Evolutionary conservation across 148 eudicot genomes (phyloP), one percentile per base, ranked within the genome.

Genomic region (Pharnaceum exiguum): DNA sequence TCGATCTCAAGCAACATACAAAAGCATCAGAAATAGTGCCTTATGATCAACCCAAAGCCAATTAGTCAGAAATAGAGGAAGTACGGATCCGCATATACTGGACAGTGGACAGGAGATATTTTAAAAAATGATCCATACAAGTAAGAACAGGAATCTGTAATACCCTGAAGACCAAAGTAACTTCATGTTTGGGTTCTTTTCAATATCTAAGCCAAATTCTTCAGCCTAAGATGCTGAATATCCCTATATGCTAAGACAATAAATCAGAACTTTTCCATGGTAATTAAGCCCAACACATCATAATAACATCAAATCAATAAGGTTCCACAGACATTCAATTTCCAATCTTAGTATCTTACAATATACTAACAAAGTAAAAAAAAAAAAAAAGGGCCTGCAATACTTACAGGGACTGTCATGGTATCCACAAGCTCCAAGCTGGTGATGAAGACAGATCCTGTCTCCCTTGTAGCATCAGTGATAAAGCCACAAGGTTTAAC

Each of bases 391-490:
- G 44, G 39, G 13, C n/a, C n/a, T 15, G 29, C 39, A 65, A 47
- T 30, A 3, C 85, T 66, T 83, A 89, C 90, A 29, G 65, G 65
- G 63, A 68, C 59, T 85, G 84, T 82, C 70, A 90, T 65, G n/a
- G 77, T 32, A 12, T 82, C 87, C 16, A 69, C 85, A 25, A 87
- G 77, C 36, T 77, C 74, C 60, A 44, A 58, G 76, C 85, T 74
- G 52, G 63, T 69, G 50, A 70, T 73, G 37, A 68, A 59, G 29
- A 80, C 75, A 9, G 59, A 60, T 11, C 78, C 75, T 21, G 67
- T 69, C 59, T 82, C 95, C 62, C 80, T 82, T 31, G 95, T 80
- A 40, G 89, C 97, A 63, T 84, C 85, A 3, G 83, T 59, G 22
- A 68, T 45, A 43, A 82, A 77, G 51, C 78, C 82, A 49, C 36